Evolutionary conservation across 352 stramenopile species (phyloP).

Genomic region (Phytopythium sindhum): DNA sequence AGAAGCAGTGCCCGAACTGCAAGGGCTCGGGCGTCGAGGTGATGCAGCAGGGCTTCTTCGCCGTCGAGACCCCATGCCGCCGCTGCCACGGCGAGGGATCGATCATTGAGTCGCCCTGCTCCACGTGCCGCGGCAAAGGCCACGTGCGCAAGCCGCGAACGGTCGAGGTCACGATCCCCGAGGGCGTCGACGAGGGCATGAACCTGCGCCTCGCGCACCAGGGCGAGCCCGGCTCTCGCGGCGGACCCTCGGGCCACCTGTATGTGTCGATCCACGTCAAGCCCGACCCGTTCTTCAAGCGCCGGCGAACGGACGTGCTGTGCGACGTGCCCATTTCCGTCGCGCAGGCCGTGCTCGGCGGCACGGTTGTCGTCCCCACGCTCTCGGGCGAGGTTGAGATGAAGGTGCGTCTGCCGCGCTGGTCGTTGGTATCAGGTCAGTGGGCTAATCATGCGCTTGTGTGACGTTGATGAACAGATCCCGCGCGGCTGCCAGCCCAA

Average conservation of each 20-base stretch:
- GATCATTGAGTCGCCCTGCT: conserved; percentile 84
- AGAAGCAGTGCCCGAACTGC: conserved; percentile 76
- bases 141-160: conserved; percentile 88
- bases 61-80: conserved; percentile 84
- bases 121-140: conserved; percentile 74
- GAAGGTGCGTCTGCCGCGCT: conserved; percentile 65
- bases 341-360: conserved; percentile 91
- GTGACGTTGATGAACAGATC: conserved; percentile 31
- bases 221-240: conserved; percentile 82
- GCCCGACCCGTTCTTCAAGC: conserved; percentile 94
- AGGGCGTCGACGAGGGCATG: conserved; percentile 95
- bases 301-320: conserved; percentile 93
- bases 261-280: conserved; percentile 94
- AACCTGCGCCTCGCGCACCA: conserved; percentile 93
- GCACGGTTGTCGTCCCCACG: conserved; percentile 95
- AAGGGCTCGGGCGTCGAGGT: conserved; percentile 84
- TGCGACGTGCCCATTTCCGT: conserved; percentile 93
- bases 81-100: conserved; percentile 75
- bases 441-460: not conserved
- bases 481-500: conserved; percentile 94
- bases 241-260: conserved; percentile 90
- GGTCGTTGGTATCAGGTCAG: not conserved
- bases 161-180: conserved; percentile 93
- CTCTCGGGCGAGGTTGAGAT: conserved; percentile 97
- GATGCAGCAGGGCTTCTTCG: conserved; percentile 88